These are phyloP conservation scores for Tubosaeta brunneosetosa DNA, from an alignment of 768 basidiomycete genomes.

Conservation along the genomic window DNA sequence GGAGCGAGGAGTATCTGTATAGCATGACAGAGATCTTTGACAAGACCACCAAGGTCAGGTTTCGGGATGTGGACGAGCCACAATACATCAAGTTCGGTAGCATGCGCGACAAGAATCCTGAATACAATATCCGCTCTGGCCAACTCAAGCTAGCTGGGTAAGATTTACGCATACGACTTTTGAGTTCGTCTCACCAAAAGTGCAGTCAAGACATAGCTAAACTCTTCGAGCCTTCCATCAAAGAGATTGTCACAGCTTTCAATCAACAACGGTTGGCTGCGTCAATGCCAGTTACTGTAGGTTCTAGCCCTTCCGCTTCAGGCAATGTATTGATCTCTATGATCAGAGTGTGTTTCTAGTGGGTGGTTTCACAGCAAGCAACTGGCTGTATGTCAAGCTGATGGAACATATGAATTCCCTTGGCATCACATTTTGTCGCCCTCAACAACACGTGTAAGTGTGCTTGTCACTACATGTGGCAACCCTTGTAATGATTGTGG, in stretches of 20 bases:
- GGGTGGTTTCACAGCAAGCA: constrained; percentile 43
- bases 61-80: constrained; percentile 31
- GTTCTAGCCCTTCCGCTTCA: constrained; percentile 19
- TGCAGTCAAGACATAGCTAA: constrained; percentile 32
- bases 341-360: constrained; percentile 41
- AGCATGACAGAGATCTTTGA: constrained; percentile 35
- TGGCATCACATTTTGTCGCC: neutral
- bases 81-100: constrained; percentile 40
- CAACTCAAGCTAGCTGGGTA: constrained; percentile 37
- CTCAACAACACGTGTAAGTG: neutral
- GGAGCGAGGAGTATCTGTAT: constrained; percentile 26
- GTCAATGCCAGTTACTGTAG: constrained; percentile 3
- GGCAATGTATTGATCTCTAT: neutral
- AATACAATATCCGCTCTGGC: constrained; percentile 34
- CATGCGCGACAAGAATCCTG: constrained; percentile 29
- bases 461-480: neutral
- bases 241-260: constrained; percentile 33
- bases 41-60: constrained; percentile 35
- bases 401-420: neutral
- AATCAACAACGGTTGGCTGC: constrained; percentile 21
- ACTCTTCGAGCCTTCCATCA: constrained; percentile 42
- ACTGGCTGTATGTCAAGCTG: neutral
- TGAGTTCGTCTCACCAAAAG: neutral
- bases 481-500: neutral
- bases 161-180: neutral